These are phyloP conservation scores for Claviceps maximensis DNA, from an alignment of 2,329 filamentous ascomycete species.

Conservation along the genomic window DNA sequence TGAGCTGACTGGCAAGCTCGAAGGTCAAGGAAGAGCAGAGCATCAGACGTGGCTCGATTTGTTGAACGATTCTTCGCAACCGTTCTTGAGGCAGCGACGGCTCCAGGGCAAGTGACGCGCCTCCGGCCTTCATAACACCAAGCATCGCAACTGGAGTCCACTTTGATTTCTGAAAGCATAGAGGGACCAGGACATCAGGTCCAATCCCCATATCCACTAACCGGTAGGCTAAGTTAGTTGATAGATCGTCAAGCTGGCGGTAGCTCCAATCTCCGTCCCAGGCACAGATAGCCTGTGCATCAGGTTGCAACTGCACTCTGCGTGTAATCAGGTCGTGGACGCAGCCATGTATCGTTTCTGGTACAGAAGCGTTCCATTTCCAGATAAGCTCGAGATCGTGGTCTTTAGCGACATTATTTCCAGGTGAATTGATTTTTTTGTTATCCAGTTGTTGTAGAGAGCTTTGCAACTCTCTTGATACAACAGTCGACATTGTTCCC, in stretches of 20 bases:
- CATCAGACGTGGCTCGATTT: constrained; percentile 8
- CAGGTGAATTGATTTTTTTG: neutral
- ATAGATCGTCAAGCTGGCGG: constrained; percentile 15
- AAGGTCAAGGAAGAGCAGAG: constrained; percentile 9
- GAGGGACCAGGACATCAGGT: constrained; percentile 3
- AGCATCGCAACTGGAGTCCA: constrained; percentile 5
- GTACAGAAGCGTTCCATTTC: constrained; percentile 10
- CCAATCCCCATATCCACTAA: constrained; percentile 2
- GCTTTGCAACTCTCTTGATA: neutral
- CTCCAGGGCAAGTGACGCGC: constrained; percentile 6
- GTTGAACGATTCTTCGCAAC: constrained; percentile 5
- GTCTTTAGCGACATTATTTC: neutral
- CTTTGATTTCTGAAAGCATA: constrained; percentile 6
- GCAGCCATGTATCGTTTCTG: constrained; percentile 4
- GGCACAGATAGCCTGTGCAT: constrained; percentile 5
- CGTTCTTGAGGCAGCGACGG: neutral
- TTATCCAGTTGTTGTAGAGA: neutral
- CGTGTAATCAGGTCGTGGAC: constrained; percentile 13
- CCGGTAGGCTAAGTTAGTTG: constrained; percentile 3
- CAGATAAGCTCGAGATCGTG: constrained; percentile 6
- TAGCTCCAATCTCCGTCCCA: constrained; percentile 28
- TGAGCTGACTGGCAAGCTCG: constrained; percentile 4
- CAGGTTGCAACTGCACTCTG: constrained; percentile 3
- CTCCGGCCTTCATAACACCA: constrained; percentile 2
- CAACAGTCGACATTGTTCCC: neutral